phyloP scores from a whole-genome alignment of 73 alveolate species.

The Symbiodinium pilosum region DNA sequence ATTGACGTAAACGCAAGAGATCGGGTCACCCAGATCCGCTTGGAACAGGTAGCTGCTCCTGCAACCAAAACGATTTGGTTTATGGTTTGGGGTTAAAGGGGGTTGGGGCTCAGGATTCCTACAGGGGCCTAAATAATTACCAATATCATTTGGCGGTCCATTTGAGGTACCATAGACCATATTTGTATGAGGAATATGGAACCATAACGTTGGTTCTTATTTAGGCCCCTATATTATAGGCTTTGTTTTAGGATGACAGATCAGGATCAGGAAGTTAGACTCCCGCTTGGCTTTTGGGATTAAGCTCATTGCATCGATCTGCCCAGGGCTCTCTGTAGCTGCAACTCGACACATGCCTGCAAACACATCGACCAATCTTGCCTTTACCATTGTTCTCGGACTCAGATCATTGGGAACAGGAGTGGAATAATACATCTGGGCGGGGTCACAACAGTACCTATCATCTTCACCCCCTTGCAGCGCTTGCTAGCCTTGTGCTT shows the following conservation, averaged over 20 bases:
- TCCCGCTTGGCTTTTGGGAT: no score
- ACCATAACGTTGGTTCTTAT: no score
- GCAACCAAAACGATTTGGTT: no score
- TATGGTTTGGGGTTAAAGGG: no score
- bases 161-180: no score
- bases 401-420: neutral
- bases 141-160: no score
- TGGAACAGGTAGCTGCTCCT: slow-evolving; percentile 72
- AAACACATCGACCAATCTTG: neutral
- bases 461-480: neutral
- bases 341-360: neutral
- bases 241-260: no score
- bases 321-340: slow-evolving; percentile 9
- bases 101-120: no score
- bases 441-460: neutral
- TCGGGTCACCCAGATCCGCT: slow-evolving; percentile 53
- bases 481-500: neutral
- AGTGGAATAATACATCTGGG: neutral
- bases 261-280: no score
- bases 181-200: no score
- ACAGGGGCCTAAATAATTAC: no score
- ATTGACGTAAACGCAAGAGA: slow-evolving; percentile 60
- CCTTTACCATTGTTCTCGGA: neutral
- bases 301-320: slow-evolving; percentile 8
- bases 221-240: no score